Evolutionary conservation across 1,139 yeast species (phyloP), one percentile per base, ranked within the genome.

Genomic region (Suhomyces taliae): DNA sequence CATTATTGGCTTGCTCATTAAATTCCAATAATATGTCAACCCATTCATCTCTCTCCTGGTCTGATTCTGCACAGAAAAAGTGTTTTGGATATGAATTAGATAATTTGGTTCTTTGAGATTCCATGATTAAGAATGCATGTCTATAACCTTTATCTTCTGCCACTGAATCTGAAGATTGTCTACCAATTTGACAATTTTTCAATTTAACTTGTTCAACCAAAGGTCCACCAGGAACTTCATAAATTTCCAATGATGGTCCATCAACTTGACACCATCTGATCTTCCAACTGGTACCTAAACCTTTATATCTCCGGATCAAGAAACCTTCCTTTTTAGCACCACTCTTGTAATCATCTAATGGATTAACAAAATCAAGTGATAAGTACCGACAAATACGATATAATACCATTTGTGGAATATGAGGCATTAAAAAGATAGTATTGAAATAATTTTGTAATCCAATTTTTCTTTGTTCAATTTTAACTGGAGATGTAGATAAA

Each of bases 41-140:
- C 97, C 97, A 88, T 6, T 76, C 76, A 55, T 88, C 95, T 45
- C 96, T 79, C 57, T 90, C 96, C 33, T 72, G 76, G 45, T 87
- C 89, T 1, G 87, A 81, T 62, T 90, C 97, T 2, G 96, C 90
- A 66, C 96, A 90, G 51, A 90, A 77, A 44, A 84, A 79, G 62
- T 87, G 90, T 49, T 82, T 83, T 2, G 81, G 78, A 34, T 61
- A 64, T 2, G 81, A 71, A 19, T 77, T 70, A 1, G 85, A 75
- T n/a, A 79, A 66, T 42, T 81, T 78, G 27, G 81, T 74, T 56
- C 81, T 82, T 51, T 77, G 79, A 7, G 80, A 76, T 60, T 89
- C 96, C 69, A 81, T 72, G 1, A 90, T 71, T 36, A 86, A 72
- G 59, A 90, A 86, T 0, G 93, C 95, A 67, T 88, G 91, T 48